Percentiles rank a stretch among this genome's conserved stretches.
These are phyloP conservation scores for Pycnococcus provasolii DNA, from an alignment of 139 green algal species.

Conservation along the genomic window DNA sequence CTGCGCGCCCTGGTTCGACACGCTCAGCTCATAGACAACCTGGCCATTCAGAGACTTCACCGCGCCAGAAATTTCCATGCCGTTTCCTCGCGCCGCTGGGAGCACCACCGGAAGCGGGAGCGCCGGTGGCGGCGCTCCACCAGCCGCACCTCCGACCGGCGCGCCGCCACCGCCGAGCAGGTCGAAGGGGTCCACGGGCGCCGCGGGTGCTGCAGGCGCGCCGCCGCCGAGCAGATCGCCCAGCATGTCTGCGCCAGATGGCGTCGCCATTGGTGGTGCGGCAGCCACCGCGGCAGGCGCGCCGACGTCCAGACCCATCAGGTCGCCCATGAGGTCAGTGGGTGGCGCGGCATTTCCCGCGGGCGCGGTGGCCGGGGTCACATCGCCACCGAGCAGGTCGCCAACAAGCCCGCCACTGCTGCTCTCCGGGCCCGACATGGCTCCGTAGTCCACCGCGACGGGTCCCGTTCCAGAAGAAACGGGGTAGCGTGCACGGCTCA, in stretches of 20 bases:
- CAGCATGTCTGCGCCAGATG: constrained; percentile 19
- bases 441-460: too few species aligned
- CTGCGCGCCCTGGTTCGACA: constrained; percentile 49
- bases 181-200: constrained; percentile 6
- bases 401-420: background rate
- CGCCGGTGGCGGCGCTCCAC: background rate
- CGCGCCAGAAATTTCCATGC: constrained; percentile 53
- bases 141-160: background rate
- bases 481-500: constrained; percentile 4
- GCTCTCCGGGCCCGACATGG: background rate
- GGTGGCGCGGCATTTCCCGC: background rate
- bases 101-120: constrained; percentile 52
- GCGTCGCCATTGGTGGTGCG: constrained; percentile 17
- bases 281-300: background rate
- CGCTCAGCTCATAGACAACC: constrained; percentile 51
- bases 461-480: background rate
- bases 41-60: constrained; percentile 39
- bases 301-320: constrained; percentile 51
- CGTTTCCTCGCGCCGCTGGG: constrained; percentile 51
- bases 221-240: constrained; percentile 20
- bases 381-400: background rate
- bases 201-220: background rate
- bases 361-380: background rate
- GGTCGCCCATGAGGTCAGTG: constrained; percentile 51
- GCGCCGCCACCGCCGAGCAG: constrained; percentile 18